Base-by-base conservation (phyloP, 2,329 filamentous ascomycete species). In the Cercospora sp. region DNA sequence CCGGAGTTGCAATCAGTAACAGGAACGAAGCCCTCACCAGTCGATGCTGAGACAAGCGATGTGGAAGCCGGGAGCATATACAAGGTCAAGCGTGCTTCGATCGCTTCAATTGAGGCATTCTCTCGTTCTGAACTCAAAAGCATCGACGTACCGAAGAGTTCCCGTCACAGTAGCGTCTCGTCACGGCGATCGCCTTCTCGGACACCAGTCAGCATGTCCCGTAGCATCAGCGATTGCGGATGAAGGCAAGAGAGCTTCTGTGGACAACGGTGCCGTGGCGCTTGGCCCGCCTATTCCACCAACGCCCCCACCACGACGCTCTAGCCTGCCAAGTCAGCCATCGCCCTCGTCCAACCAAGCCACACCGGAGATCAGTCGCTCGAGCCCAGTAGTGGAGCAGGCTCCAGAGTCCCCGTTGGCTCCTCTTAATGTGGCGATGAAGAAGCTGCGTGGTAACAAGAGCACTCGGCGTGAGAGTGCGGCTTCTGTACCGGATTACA, bases 391-490 rank as follows among this genome's bases (percentile, higher is more conserved):
- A 7, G 21, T 10, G 18, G 61, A 49, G 18, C 62, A 59, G 24
- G 64, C 69, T 30, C 67, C 71, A 16, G 5, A 32, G 13, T 61
- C 65, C 16, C n/a, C 70, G 6, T 49, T 71, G 30, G 80, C 81
- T 12, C 80, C 81, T n/a, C 75, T 83, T 10, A 83, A 83, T 67
- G 79, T 79, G 7, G 77, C 78, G 12, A 82, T 83, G 78, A 67
- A 71, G 13, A 83, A 83, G 70, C 79, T 79, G 30, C 79, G 79
- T 12, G 66, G 67, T 13, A 73, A 67, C 34, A 60, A 49, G 18
- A 61, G 30, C n/a, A 45, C 59, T 7, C 55, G 43, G 26, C 43
- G 53, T 4, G 63, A 73, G 61, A 69, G 66, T 32, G 21, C 57
- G 34, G 13, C 58, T 37, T 59, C 67, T 21, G 65, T 4, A 21